Percentiles rank a stretch among this genome's conserved stretches.
phyloP scores from a whole-genome alignment of 106 monocot genomes.

The Platanthera guangdongensis region DNA sequence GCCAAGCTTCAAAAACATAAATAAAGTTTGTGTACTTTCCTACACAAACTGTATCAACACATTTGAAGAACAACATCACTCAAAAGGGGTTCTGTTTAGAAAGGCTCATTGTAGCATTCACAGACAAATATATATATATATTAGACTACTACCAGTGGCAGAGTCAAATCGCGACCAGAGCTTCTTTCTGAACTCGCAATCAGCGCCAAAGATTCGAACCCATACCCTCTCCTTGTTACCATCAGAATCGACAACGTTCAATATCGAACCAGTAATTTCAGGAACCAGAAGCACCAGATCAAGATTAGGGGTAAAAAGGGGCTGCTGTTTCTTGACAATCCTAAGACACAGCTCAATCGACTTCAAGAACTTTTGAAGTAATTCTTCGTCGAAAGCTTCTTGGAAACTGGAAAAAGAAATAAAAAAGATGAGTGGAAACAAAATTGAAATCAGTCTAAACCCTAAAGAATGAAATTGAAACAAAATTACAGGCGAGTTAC shows the following conservation, averaged over 20 bases:
- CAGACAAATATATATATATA: no score
- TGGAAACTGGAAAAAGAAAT: no score
- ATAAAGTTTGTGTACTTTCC: neutral
- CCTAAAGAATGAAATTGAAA: no score
- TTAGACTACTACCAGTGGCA: conserved; percentile 26
- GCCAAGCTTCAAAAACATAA: neutral
- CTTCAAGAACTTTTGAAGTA: conserved; percentile 20
- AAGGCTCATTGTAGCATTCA: no score
- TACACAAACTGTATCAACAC: neutral
- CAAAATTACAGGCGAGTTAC: no score
- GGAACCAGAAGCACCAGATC: conserved; percentile 67
- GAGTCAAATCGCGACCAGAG: conserved; percentile 67
- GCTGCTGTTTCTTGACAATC: conserved; percentile 27
- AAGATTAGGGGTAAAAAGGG: conserved; percentile 31
- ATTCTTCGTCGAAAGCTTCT: no score
- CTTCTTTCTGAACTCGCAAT: conserved; percentile 23
- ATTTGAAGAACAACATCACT: neutral
- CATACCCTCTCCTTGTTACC: conserved; percentile 41
- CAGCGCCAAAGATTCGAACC: conserved; percentile 23
- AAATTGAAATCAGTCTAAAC: no score
- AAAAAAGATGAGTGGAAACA: no score
- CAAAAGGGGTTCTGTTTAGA: neutral
- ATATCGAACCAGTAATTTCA: conserved; percentile 57
- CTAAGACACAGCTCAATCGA: conserved; percentile 51
- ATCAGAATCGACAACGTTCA: conserved; percentile 37